Conservation (phyloP, 1,139 yeast genomes). For the Arxiozyma slooffiae region DNA sequence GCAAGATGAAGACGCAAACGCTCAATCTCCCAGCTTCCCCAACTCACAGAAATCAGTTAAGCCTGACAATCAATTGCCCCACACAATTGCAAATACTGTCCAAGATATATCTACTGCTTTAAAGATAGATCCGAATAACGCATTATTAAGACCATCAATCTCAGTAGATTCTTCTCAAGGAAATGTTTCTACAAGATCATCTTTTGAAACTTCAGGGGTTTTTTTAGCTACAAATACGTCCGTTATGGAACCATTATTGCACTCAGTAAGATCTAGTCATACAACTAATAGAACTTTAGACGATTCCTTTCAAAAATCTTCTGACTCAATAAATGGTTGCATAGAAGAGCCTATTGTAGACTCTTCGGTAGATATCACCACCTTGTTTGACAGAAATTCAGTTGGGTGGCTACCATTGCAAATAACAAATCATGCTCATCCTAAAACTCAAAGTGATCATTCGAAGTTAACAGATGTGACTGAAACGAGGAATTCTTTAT, state of each 20-base stretch:
- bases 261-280: slow-evolving; percentile 8
- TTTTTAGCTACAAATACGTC: slow-evolving; percentile 6
- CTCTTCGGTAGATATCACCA: slow-evolving; percentile 25
- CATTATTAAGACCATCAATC: background rate
- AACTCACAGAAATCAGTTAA: background rate
- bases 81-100: slow-evolving; percentile 7
- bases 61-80: background rate
- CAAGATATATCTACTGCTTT: slow-evolving; percentile 3
- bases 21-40: background rate
- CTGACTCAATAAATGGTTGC: slow-evolving; percentile 15
- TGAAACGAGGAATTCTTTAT: slow-evolving; percentile 2
- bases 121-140: background rate
- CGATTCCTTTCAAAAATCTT: slow-evolving; percentile 17
- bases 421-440: slow-evolving; percentile 1
- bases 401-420: slow-evolving; percentile 26
- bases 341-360: slow-evolving; percentile 14
- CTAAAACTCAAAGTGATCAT: background rate
- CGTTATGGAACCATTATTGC: slow-evolving; percentile 19
- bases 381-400: slow-evolving; percentile 22
- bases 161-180: background rate
- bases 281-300: slow-evolving; percentile 13
- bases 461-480: background rate
- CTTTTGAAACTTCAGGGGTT: slow-evolving; percentile 14
- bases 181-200: slow-evolving; percentile 16
- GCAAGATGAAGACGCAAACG: background rate